phyloP scores from a whole-genome alignment of 116 monocot genomes.

The Phalaenopsis hybrid region DNA sequence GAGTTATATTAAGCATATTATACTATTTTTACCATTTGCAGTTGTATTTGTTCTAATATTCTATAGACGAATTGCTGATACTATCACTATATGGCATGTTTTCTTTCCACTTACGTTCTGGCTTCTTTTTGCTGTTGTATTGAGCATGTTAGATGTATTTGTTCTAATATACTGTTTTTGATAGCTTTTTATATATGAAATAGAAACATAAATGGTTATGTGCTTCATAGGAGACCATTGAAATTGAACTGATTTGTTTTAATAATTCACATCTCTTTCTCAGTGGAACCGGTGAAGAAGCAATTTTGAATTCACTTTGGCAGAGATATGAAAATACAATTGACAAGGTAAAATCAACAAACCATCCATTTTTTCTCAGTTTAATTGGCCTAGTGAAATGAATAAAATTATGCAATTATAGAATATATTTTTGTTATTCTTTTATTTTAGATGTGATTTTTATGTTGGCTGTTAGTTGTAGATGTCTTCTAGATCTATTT shows the following conservation, averaged over 20 bases:
- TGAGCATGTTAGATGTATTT: background rate
- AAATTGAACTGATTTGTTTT: background rate
- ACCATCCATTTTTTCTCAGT: background rate
- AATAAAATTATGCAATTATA: background rate
- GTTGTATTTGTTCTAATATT: background rate
- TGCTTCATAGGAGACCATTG: background rate
- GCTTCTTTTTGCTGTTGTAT: background rate
- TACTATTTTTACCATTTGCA: background rate
- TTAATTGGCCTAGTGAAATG: background rate
- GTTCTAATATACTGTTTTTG: background rate
- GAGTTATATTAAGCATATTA: background rate
- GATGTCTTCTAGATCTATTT: background rate
- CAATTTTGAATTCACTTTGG: conserved; percentile 68
- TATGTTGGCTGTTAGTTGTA: background rate
- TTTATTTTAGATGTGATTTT: background rate
- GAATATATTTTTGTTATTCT: background rate
- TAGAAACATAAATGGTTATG: background rate
- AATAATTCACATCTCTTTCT: conserved; percentile 7
- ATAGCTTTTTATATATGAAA: background rate
- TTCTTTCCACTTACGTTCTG: background rate
- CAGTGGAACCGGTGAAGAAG: conserved; percentile 75
- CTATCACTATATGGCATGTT: background rate
- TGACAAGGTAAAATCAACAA: conserved; percentile 60
- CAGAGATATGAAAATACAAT: conserved; percentile 70
- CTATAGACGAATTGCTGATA: background rate